These are phyloP conservation scores for Olyra latifolia DNA, from an alignment of 176 grass and related monocot genomes.

Conservation along the genomic window DNA sequence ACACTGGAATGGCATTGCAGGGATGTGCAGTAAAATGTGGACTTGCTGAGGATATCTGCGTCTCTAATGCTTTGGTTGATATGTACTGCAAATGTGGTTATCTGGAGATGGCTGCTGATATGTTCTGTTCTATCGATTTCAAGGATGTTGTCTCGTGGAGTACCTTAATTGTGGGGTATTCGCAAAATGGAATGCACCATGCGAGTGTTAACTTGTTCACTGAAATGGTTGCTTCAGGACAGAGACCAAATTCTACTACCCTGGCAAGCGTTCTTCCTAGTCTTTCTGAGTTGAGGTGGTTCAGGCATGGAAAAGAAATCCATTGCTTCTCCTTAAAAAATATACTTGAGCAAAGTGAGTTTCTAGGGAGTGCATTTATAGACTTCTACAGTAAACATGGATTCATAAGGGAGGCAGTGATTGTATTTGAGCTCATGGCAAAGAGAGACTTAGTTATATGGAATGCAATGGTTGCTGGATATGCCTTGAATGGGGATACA, in stretches of 20 bases:
- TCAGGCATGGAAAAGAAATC: conserved; percentile 40
- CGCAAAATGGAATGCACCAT: conserved; percentile 37
- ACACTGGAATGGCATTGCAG: conserved; percentile 36
- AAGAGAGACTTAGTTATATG: conserved; percentile 54
- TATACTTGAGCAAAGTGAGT: conserved; percentile 44
- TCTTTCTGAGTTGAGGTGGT: conserved; percentile 43
- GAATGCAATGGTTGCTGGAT: conserved; percentile 62
- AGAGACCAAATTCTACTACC: conserved; percentile 46
- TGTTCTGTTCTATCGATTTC: conserved; percentile 33
- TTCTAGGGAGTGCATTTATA: conserved; percentile 53
- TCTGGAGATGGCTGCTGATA: conserved; percentile 24
- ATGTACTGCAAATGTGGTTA: conserved; percentile 64
- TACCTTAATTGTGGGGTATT: conserved; percentile 56
- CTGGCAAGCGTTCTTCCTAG: conserved; percentile 58
- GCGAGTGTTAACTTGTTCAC: conserved; percentile 31
- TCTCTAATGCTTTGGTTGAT: conserved; percentile 59
- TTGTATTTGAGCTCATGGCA: conserved; percentile 26
- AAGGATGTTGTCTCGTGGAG: conserved; percentile 71
- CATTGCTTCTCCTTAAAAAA: conserved; percentile 53
- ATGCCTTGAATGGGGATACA: conserved; percentile 38
- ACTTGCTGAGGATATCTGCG: conserved; percentile 35
- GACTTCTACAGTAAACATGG: conserved; percentile 55
- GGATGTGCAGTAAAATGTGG: conserved; percentile 45
- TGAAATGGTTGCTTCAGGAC: conserved; percentile 50
- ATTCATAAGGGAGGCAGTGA: conserved; percentile 32